Evolutionary conservation across 2,329 filamentous ascomycete genomes (phyloP).

Genomic region (Trichoderma aggressivum): DNA sequence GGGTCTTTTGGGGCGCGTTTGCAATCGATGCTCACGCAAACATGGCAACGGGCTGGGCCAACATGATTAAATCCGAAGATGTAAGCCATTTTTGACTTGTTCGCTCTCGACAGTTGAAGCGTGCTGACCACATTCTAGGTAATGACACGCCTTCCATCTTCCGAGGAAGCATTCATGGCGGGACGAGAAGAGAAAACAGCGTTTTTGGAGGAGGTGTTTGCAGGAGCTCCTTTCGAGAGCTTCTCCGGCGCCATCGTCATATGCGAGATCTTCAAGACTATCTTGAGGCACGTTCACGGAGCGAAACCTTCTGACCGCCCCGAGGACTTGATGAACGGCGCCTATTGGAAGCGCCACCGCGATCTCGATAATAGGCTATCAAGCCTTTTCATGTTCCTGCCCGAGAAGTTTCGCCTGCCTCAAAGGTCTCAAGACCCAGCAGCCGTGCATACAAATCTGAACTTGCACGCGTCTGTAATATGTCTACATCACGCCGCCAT

Average conservation of each 20-base stretch:
- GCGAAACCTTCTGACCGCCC: constrained; percentile 67
- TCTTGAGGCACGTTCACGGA: constrained; percentile 76
- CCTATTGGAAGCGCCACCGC: constrained; percentile 84
- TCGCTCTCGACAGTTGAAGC: neutral
- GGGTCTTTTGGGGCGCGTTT: constrained; percentile 84
- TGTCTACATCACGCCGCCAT: constrained; percentile 87
- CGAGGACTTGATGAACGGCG: constrained; percentile 68
- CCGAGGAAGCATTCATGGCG: constrained; percentile 70
- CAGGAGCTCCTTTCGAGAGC: constrained; percentile 60
- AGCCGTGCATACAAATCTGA: constrained; percentile 80
- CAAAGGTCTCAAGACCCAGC: constrained; percentile 64
- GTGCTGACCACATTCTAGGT: constrained; percentile 44
- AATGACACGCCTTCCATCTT: constrained; percentile 73
- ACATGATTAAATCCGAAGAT: constrained; percentile 71
- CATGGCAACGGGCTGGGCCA: constrained; percentile 88
- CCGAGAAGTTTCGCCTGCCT: constrained; percentile 70
- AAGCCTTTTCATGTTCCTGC: constrained; percentile 74
- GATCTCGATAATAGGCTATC: constrained; percentile 77
- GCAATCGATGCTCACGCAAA: constrained; percentile 80
- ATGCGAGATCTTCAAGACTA: constrained; percentile 75
- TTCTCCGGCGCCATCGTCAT: constrained; percentile 72
- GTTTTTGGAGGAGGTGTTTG: constrained; percentile 62
- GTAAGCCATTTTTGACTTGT: constrained; percentile 32
- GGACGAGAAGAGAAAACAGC: constrained; percentile 61
- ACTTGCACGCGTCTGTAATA: constrained; percentile 82